Percentiles rank a stretch among this genome's conserved stretches.
Evolutionary conservation across 495 filamentous ascomycete genomes (phyloP).

Genomic region (Tuber umbilicatum): DNA sequence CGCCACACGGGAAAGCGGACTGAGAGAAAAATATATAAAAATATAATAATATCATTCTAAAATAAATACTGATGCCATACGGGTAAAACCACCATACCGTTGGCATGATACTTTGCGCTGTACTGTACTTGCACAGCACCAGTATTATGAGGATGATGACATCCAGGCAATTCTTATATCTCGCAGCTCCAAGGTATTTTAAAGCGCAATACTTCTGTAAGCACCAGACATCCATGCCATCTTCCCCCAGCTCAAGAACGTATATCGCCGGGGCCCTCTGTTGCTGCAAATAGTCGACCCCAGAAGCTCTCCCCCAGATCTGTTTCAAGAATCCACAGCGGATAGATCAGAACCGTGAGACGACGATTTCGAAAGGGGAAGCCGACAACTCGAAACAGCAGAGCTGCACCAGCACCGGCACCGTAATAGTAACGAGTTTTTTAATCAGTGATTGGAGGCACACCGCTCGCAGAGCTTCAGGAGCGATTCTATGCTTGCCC

Average conservation of each 20-base stretch:
- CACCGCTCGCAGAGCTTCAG: neutral
- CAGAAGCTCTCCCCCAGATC: neutral
- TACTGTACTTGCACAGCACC: neutral
- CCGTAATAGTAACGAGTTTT: neutral
- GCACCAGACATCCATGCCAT: neutral
- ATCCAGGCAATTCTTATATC: neutral
- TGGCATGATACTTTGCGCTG: too few species aligned
- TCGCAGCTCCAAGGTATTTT: neutral
- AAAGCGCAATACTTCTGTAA: neutral
- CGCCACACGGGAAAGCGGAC: neutral
- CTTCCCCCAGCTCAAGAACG: neutral
- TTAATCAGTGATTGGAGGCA: neutral
- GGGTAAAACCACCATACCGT: too few species aligned
- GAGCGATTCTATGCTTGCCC: neutral
- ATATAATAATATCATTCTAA: too few species aligned
- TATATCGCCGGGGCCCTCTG: neutral
- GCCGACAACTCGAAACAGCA: neutral
- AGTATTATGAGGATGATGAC: neutral
- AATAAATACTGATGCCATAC: too few species aligned
- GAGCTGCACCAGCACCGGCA: neutral
- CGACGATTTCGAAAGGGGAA: neutral
- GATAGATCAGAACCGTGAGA: neutral
- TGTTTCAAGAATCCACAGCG: neutral
- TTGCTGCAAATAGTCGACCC: neutral
- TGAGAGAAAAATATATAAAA: too few species aligned